Conservation (phyloP, 179 eudicot species). For the Pouteria campechiana region DNA sequence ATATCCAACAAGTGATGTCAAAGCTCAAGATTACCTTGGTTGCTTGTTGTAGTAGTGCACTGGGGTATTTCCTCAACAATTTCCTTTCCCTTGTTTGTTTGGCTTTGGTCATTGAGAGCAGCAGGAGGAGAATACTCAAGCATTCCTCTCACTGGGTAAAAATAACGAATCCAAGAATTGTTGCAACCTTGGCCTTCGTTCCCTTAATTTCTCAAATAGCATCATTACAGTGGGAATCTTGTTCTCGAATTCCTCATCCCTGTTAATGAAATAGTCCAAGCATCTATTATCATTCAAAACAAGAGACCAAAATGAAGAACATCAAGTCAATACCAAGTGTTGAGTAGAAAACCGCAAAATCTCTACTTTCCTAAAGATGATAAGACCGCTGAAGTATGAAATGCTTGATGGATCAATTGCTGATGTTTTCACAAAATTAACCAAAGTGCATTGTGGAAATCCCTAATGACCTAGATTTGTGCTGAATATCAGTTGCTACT, state of each 20-base stretch:
- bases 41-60: slow-evolving; percentile 1
- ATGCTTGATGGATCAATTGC: no score
- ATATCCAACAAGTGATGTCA: no score
- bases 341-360: background rate
- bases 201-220: slow-evolving; percentile 2
- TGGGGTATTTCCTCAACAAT: background rate
- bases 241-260: background rate
- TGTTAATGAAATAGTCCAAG: slow-evolving; percentile 5
- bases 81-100: background rate
- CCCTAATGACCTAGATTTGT: no score
- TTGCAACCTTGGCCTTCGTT: slow-evolving; percentile 7
- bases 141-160: background rate
- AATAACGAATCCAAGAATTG: background rate
- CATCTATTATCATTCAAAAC: no score
- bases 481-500: no score
- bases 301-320: no score
- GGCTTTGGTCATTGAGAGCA: background rate
- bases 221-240: background rate
- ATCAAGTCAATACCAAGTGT: no score
- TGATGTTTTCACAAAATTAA: no score
- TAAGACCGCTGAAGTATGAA: background rate
- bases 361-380: background rate
- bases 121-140: background rate
- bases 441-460: no score
- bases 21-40: slow-evolving; percentile 14